Conservation (phyloP, 768 basidiomycete species). For the Boletus speciosus region DNA sequence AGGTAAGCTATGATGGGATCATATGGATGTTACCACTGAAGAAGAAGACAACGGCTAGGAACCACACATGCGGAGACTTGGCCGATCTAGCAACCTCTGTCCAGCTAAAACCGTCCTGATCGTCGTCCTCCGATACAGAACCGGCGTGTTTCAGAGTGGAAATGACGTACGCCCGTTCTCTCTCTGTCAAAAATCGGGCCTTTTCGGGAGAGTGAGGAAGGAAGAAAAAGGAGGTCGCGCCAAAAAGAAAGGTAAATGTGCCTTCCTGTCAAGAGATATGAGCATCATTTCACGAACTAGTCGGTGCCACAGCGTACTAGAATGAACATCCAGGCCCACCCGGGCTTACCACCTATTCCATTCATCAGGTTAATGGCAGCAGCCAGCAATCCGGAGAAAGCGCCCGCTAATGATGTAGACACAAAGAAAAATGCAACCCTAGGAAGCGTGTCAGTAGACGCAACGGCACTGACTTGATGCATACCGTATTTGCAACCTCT, state of each 20-base stretch:
- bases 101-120: slow-evolving; percentile 53
- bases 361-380: too few relatives aligned
- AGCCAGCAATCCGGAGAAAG: too few relatives aligned
- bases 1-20: background rate
- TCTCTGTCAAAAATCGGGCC: slow-evolving; percentile 47
- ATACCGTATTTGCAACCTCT: too few relatives aligned
- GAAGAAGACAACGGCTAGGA: slow-evolving; percentile 51
- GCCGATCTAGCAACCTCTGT: slow-evolving; percentile 47
- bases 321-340: too few relatives aligned
- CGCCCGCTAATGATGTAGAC: too few relatives aligned
- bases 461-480: too few relatives aligned
- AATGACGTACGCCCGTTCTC: slow-evolving; percentile 49
- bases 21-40: slow-evolving; percentile 40
- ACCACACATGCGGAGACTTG: slow-evolving; percentile 51
- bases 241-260: slow-evolving; percentile 28
- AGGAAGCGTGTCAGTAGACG: too few relatives aligned
- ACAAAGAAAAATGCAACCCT: too few relatives aligned
- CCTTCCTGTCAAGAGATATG: too few relatives aligned
- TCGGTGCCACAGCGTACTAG: too few relatives aligned
- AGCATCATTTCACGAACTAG: too few relatives aligned
- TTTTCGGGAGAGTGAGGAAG: slow-evolving; percentile 43
- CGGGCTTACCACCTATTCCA: too few relatives aligned
- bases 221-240: slow-evolving; percentile 15
- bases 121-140: slow-evolving; percentile 39
- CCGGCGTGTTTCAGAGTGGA: slow-evolving; percentile 20